Evolutionary conservation across 805 yeast species (phyloP).

Genomic region (Candida germanica): DNA sequence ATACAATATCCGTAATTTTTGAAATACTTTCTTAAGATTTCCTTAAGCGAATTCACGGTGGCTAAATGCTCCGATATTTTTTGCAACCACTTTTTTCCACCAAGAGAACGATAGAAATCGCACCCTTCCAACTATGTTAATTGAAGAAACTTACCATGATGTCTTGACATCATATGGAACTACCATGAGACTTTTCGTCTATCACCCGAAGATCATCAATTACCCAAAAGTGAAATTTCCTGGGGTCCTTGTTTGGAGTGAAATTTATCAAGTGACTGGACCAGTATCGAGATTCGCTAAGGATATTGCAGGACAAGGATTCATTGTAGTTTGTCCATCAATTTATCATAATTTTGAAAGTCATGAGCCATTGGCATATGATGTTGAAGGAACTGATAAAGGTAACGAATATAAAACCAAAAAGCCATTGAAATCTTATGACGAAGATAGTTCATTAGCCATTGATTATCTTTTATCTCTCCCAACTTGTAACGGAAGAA

Average conservation of each 20-base stretch:
- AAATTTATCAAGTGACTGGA: constrained; percentile 79
- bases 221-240: constrained; percentile 81
- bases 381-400: constrained; percentile 67
- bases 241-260: constrained; percentile 75
- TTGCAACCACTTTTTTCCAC: no score
- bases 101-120: background rate
- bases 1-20: no score
- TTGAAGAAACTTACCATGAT: constrained; percentile 63
- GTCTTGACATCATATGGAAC: constrained; percentile 65
- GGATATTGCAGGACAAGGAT: constrained; percentile 77
- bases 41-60: no score
- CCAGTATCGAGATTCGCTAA: constrained; percentile 78
- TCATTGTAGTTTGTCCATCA: constrained; percentile 74
- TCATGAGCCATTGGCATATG: constrained; percentile 65
- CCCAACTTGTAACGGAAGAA: constrained; percentile 64
- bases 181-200: constrained; percentile 61
- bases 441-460: constrained; percentile 65
- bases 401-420: constrained; percentile 67
- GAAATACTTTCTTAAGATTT: no score
- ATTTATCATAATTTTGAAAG: constrained; percentile 72
- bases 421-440: constrained; percentile 69
- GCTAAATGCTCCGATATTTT: no score
- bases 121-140: constrained; percentile 46
- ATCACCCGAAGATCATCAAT: constrained; percentile 64
- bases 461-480: constrained; percentile 59